A percentile compares a stretch with the other conserved stretches of the same genome.
Evolutionary conservation across 176 grass and related monocot genomes (phyloP).

Genomic region (Bromus sterilis): DNA sequence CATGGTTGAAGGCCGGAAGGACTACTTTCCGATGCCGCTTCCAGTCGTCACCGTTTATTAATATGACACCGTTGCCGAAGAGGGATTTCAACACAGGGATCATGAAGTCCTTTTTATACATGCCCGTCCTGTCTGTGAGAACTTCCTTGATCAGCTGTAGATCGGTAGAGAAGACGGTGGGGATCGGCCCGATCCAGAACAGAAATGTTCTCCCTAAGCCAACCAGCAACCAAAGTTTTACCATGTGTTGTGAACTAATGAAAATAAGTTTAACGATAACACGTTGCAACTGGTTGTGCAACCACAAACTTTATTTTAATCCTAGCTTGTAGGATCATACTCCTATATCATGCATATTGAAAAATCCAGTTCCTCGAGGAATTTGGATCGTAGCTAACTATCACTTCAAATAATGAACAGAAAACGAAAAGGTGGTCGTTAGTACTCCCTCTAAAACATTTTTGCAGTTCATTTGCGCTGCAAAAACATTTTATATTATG

Average conservation of each 20-base stretch:
- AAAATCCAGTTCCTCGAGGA: no score
- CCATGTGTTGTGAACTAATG: not conserved
- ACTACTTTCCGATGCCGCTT: conserved; percentile 40
- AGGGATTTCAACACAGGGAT: not conserved
- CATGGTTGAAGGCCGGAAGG: conserved; percentile 44
- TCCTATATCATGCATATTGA: no score
- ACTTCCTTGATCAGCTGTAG: conserved; percentile 43
- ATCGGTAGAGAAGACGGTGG: conserved; percentile 21
- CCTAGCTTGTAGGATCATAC: no score
- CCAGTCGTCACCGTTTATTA: conserved; percentile 37
- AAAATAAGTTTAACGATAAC: not conserved
- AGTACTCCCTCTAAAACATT: no score
- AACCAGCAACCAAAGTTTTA: not conserved
- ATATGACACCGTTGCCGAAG: conserved; percentile 37
- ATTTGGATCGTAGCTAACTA: not conserved
- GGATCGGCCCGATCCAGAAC: conserved; percentile 47
- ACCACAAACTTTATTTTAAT: not conserved
- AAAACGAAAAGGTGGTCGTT: not conserved
- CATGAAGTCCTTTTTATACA: conserved; percentile 27
- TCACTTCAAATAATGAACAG: no score
- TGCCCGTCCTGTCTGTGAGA: conserved; percentile 36
- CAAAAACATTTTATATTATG: no score
- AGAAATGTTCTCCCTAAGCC: conserved; percentile 30
- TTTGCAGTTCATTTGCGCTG: no score
- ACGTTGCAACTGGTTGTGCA: not conserved